Percentiles rank a stretch among this genome's conserved stretches.
Evolutionary conservation across 73 alveolate species (phyloP).

Genomic region (Chromera velia): DNA sequence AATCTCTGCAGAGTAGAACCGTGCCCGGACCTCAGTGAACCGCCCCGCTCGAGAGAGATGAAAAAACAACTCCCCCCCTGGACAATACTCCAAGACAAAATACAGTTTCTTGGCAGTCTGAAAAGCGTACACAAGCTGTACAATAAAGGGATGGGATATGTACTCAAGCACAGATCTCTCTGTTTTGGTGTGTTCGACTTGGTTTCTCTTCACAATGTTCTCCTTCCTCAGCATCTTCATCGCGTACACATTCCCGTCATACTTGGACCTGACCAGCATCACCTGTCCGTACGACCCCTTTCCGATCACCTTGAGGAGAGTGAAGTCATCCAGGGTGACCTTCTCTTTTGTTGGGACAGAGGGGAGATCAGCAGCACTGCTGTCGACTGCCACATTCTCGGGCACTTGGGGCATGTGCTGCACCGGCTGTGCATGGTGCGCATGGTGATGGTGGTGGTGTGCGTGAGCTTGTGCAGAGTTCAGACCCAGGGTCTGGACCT

Average conservation of each 20-base stretch:
- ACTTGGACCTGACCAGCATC: constrained; percentile 54
- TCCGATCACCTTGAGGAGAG: constrained; percentile 71
- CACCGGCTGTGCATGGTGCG: too few relatives aligned
- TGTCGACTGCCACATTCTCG: too few relatives aligned
- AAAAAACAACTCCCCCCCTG: constrained; percentile 88
- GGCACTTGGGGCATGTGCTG: too few relatives aligned
- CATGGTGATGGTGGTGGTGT: too few relatives aligned
- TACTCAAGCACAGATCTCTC: constrained; percentile 75
- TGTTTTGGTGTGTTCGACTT: constrained; percentile 76
- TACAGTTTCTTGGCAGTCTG: constrained; percentile 75
- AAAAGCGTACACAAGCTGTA: constrained; percentile 74
- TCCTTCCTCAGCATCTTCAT: constrained; percentile 81
- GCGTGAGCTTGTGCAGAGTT: too few relatives aligned
- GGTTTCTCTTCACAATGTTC: constrained; percentile 65
- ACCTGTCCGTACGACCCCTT: constrained; percentile 80
- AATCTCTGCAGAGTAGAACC: constrained; percentile 75
- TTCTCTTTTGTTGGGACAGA: too few relatives aligned
- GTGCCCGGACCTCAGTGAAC: constrained; percentile 74
- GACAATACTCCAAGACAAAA: constrained; percentile 71
- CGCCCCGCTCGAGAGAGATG: constrained; percentile 75
- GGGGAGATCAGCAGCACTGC: too few relatives aligned
- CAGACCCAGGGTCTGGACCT: too few relatives aligned
- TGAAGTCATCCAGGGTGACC: constrained; percentile 60
- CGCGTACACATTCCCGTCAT: constrained; percentile 73
- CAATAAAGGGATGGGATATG: constrained; percentile 74